Base-by-base conservation (phyloP, 2,329 filamentous ascomycete genomes). In the Pyricularia sp. region DNA sequence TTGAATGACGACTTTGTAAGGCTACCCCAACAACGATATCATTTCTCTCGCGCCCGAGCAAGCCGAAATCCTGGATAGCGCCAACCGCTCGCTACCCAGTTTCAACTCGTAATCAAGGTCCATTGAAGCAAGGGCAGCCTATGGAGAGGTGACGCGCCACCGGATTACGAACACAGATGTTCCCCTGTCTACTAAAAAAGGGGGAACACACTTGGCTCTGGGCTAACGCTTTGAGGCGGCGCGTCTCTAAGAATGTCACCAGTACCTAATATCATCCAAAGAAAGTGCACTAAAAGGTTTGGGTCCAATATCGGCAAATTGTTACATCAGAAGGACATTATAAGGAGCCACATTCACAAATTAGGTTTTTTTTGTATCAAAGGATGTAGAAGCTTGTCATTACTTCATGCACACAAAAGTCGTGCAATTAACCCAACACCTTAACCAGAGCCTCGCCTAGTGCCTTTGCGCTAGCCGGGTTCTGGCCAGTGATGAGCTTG, bases 401-500 rank as follows among this genome's bases (percentile, higher is more conserved):
- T 26, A 61, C 58, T 25, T 61, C 58, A 61, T 26, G 1, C 14
- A n/a, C 58, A 3, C 58, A 4, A 9, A n/a, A 4, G 4, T 61
- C 3, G 58, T 23, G 23, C 58, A 61, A 4, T 64, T 58, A 68
- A n/a, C 26, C 30, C 1, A 86, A 76, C 1, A 81, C 81, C 79
- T 82, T 83, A 30, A 81, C 75, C 70, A 88, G 74, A 2, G 81
- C 85, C 78, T 84, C 80, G 0, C 82, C 85, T n/a, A 86, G 79
- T 0, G 74, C 82, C 72, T 80, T 79, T 0, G 83, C 82, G 28
- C 83, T 86, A 0, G 79, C 80, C 28, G 85, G 85, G 77, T 88
- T 88, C 81, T 88, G 85, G 0, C 85, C 85, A 0, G 85, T 86
- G 69, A 87, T 85, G 42, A 88, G 70, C 71, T 79, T 80, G 10